A percentile compares a stretch with the other conserved stretches of the same genome.
Conservation (phyloP, 257 asterid species). For the Solanum microdontum region DNA sequence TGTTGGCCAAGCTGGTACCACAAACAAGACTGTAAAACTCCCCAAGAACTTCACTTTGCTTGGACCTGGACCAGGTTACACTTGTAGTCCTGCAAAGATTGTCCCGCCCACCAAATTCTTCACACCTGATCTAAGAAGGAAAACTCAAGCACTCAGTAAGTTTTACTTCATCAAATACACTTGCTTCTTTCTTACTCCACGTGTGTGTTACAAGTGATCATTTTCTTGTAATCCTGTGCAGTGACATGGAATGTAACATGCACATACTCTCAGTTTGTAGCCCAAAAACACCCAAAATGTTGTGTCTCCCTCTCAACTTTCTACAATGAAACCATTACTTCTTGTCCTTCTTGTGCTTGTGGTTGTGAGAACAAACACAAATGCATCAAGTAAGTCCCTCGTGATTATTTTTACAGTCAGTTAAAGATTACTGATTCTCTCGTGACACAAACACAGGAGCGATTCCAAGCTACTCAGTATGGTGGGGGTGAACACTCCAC, state of each 20-base stretch:
- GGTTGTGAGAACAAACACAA: slow-evolving; percentile 57
- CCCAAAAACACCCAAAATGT: slow-evolving; percentile 56
- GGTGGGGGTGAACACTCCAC: not conserved
- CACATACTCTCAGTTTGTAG: slow-evolving; percentile 64
- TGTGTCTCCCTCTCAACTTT: slow-evolving; percentile 68
- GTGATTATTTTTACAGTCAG: not conserved
- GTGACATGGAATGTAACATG: slow-evolving; percentile 84
- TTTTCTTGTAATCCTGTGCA: slow-evolving; percentile 8
- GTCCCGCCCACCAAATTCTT: slow-evolving; percentile 56
- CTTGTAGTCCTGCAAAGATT: slow-evolving; percentile 64
- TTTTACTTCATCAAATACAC: not conserved
- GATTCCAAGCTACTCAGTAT: not conserved
- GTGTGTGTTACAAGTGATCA: not conserved
- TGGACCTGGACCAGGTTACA: slow-evolving; percentile 67
- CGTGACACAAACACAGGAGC: not conserved
- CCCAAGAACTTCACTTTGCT: slow-evolving; percentile 58
- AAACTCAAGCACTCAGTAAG: slow-evolving; percentile 62
- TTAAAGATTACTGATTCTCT: not conserved
- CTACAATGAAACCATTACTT: slow-evolving; percentile 63
- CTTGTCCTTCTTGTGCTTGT: slow-evolving; percentile 68
- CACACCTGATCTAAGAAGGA: slow-evolving; percentile 54
- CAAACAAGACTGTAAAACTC: slow-evolving; percentile 59
- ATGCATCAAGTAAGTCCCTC: slow-evolving; percentile 42
- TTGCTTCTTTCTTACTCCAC: not conserved
- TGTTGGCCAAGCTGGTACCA: slow-evolving; percentile 66